Base-by-base conservation (phyloP, 495 filamentous ascomycete species). In the Pyrenula aspistea region DNA sequence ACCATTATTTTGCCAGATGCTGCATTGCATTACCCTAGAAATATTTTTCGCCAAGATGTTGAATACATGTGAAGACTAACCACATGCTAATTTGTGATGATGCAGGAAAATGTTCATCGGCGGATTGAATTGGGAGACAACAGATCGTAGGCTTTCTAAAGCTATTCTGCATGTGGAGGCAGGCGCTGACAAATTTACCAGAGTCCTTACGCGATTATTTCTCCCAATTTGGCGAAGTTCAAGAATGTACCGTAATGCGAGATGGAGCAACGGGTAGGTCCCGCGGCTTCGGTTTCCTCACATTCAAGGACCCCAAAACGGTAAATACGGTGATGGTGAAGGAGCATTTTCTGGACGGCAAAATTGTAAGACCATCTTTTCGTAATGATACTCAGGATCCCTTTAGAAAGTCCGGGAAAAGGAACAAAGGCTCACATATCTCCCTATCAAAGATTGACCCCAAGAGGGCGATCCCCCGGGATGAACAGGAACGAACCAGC, bases 281-380 rank as follows among this genome's bases (percentile, higher is more conserved):
- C 12, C 83, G 93, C 65, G 93, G 93, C 11, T 98, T 98, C 62
- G 93, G 93, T 15, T 98, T 98, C 71, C 77, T 98, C 56, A 98
- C 94, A 3, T 98, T 98, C 78, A 91, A 88, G 62, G 93, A 98
- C 65, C 87, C 93, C 20, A 93, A 92, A 69, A 95, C 89, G 12
- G 93, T 98, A 60, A 98, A 98, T 67, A 95, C 91, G 60, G 93
- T 98, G 42, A 98, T 98, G 93, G 93, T 97, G 60, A 97, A 97
- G 75, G 93, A 98, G 66, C 93, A 98, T 69, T 95, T 90, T 63
- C 77, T 98, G 15, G 93, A 98, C 71, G 93, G 94, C 54, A 98
- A 98, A 67, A 95, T 97, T 71, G 93, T 98, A 80, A 79, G 91
- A 51, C 54, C 2, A 25, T 42, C 60, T 25, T 48, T 58, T 36